Evolutionary conservation across 75 land plant species (phyloP).

Genomic region (Isoetes taiwanensis): DNA sequence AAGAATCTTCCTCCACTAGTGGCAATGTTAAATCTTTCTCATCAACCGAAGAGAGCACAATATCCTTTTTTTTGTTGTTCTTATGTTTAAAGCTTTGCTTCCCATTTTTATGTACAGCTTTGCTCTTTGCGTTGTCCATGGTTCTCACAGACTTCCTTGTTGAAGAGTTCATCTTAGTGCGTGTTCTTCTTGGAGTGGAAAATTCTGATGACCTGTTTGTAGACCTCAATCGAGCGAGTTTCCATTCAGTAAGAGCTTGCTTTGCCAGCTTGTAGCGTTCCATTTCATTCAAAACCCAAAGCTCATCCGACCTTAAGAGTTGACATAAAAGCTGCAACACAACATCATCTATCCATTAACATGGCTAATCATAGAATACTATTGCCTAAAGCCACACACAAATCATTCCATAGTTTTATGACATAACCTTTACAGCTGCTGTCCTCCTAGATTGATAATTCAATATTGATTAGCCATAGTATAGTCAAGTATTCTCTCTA

Average conservation of each 20-base stretch:
- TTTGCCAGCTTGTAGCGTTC: constrained; percentile 32
- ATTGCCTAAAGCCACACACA: too few relatives aligned
- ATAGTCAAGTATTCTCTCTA: too few relatives aligned
- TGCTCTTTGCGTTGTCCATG: neutral
- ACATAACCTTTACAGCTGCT: too few relatives aligned
- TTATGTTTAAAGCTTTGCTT: neutral
- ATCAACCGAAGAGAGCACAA: neutral
- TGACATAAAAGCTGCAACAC: constrained; percentile 20
- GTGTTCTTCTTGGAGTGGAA: constrained; percentile 4
- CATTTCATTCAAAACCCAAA: constrained; percentile 26
- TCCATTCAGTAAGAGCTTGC: constrained; percentile 26
- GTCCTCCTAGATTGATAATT: too few relatives aligned
- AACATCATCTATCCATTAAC: too few relatives aligned
- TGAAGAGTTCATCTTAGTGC: neutral
- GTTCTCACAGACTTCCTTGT: constrained; percentile 2
- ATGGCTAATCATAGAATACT: too few relatives aligned
- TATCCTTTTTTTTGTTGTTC: constrained; percentile 1
- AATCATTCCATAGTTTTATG: too few relatives aligned
- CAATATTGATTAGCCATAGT: too few relatives aligned
- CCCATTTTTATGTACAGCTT: neutral
- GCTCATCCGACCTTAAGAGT: constrained; percentile 25
- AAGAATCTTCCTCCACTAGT: neutral
- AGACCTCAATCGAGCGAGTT: constrained; percentile 13
- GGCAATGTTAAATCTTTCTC: neutral
- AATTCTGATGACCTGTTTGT: neutral